These are phyloP conservation scores for Leucogyrophana mollusca DNA, from an alignment of 768 basidiomycete species.

Conservation along the genomic window DNA sequence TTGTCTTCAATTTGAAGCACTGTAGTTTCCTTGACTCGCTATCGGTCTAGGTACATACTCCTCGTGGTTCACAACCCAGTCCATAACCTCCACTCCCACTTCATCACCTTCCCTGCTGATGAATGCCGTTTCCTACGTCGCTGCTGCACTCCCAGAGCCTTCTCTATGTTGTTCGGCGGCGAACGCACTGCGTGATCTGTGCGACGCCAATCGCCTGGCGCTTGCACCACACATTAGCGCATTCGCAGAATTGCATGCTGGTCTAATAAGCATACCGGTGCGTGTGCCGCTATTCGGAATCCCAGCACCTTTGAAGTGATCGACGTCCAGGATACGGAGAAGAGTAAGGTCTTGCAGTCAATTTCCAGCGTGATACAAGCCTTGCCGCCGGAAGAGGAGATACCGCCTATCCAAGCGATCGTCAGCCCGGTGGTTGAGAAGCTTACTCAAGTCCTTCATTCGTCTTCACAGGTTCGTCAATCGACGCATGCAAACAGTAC, in stretches of 20 bases:
- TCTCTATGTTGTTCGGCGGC: slow-evolving; percentile 71
- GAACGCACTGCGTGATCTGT: slow-evolving; percentile 79
- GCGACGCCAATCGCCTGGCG: slow-evolving; percentile 85
- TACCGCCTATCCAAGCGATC: slow-evolving; percentile 78
- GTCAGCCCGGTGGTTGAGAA: slow-evolving; percentile 72
- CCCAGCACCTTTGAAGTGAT: slow-evolving; percentile 10
- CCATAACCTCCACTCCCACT: slow-evolving; percentile 21
- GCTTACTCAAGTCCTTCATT: slow-evolving; percentile 59
- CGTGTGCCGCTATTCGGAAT: slow-evolving; percentile 28
- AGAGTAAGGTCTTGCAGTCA: slow-evolving; percentile 86
- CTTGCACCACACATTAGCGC: slow-evolving; percentile 82
- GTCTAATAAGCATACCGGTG: slow-evolving; percentile 72
- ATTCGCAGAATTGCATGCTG: slow-evolving; percentile 82
- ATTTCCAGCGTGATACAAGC: slow-evolving; percentile 95
- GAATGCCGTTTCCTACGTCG: slow-evolving; percentile 66
- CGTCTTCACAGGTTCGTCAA: slow-evolving; percentile 50
- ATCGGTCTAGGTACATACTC: slow-evolving; percentile 60
- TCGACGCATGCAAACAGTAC: no score
- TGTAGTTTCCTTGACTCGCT: slow-evolving; percentile 2
- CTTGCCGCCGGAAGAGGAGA: slow-evolving; percentile 72
- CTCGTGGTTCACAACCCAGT: slow-evolving; percentile 72
- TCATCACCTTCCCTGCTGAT: slow-evolving; percentile 51
- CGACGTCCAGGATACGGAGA: slow-evolving; percentile 67
- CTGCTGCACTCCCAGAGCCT: slow-evolving; percentile 66
- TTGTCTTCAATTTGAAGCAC: neutral